Conservation (phyloP, 2,329 filamentous ascomycete species). For the Thermoascus crustaceus region DNA sequence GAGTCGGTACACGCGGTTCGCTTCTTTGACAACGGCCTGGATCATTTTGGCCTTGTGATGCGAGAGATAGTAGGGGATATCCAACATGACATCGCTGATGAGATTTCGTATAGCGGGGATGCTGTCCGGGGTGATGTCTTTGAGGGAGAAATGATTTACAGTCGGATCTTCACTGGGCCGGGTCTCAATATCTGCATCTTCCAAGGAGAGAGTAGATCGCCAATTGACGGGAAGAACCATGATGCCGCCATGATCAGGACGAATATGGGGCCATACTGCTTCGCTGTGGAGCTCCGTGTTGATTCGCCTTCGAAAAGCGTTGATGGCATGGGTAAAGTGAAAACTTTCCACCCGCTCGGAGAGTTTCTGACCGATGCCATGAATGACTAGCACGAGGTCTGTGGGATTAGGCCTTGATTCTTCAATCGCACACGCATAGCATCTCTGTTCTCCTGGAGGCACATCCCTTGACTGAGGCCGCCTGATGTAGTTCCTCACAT, state of each 20-base stretch:
- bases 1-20: slow-evolving; percentile 88
- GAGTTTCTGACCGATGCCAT: slow-evolving; percentile 94
- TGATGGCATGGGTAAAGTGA: slow-evolving; percentile 94
- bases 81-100: slow-evolving; percentile 96
- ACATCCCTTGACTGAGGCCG: slow-evolving; percentile 27
- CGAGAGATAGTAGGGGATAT: slow-evolving; percentile 96
- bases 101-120: slow-evolving; percentile 88
- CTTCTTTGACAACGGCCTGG: slow-evolving; percentile 75
- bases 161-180: slow-evolving; percentile 45
- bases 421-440: slow-evolving; percentile 54
- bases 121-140: slow-evolving; percentile 85
- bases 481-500: slow-evolving; percentile 35
- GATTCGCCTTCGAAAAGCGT: slow-evolving; percentile 74
- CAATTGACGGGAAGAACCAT: slow-evolving; percentile 96
- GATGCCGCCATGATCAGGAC: slow-evolving; percentile 72
- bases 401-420: slow-evolving; percentile 62
- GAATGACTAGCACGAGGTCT: slow-evolving; percentile 82
- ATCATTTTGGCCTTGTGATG: slow-evolving; percentile 96
- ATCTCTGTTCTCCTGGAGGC: slow-evolving; percentile 22
- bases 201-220: slow-evolving; percentile 80
- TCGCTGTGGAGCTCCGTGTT: slow-evolving; percentile 74
- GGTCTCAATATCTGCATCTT: slow-evolving; percentile 61
- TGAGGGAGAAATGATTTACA: slow-evolving; percentile 58
- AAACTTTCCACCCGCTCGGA: slow-evolving; percentile 92
- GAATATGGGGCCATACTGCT: slow-evolving; percentile 64